Evolutionary conservation across 352 stramenopile genomes (phyloP).

Genomic region (Phytophthora agathidicida): DNA sequence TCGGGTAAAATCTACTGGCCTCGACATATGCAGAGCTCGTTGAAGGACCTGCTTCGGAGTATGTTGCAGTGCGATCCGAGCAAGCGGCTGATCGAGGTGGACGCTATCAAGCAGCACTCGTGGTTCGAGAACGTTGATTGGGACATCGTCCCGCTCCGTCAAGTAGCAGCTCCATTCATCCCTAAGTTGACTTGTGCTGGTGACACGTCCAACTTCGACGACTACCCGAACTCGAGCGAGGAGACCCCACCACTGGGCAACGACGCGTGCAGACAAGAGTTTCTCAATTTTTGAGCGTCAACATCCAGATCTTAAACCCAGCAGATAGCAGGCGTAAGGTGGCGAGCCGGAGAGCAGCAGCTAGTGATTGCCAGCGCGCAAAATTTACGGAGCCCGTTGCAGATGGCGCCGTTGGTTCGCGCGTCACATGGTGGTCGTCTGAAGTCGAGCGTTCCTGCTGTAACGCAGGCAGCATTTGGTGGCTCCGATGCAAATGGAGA

Average conservation of each 20-base stretch:
- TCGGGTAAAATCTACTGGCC: constrained; percentile 63
- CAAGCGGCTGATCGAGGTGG: constrained; percentile 55
- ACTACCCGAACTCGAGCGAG: constrained; percentile 62
- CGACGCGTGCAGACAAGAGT: constrained; percentile 41
- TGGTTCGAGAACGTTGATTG: constrained; percentile 80
- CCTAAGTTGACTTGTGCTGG: constrained; percentile 46
- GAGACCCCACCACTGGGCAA: constrained; percentile 41
- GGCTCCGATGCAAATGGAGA: background rate
- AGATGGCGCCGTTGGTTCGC: constrained; percentile 5
- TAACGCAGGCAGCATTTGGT: constrained; percentile 1
- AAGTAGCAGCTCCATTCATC: constrained; percentile 54
- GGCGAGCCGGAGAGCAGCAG: constrained; percentile 12
- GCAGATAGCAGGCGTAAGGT: constrained; percentile 3
- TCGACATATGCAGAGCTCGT: constrained; percentile 40
- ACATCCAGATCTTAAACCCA: constrained; percentile 10
- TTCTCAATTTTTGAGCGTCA: constrained; percentile 44
- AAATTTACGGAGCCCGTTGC: constrained; percentile 12
- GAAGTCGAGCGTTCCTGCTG: constrained; percentile 15
- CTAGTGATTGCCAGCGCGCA: constrained; percentile 23
- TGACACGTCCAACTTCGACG: constrained; percentile 71
- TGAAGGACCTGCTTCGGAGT: constrained; percentile 67
- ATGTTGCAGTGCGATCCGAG: constrained; percentile 67
- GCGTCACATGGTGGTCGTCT: constrained; percentile 10
- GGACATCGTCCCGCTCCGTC: constrained; percentile 47
- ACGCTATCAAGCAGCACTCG: constrained; percentile 56